Conservation (phyloP, 257 asterid genomes). For the Lantana camara region DNA sequence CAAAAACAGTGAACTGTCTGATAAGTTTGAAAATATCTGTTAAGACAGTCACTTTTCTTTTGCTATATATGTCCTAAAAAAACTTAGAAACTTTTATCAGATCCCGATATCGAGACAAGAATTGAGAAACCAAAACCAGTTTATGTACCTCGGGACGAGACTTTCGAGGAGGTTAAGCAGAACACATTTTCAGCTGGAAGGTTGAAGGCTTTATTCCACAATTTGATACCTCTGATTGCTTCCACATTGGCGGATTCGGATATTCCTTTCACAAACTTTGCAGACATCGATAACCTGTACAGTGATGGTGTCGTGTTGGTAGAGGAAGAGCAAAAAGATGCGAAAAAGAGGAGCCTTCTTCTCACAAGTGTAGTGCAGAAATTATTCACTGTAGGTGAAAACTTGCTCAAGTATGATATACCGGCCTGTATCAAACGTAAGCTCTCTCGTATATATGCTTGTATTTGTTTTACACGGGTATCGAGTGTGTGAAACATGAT, state of each 20-base stretch:
- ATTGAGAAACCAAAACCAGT: constrained; percentile 87
- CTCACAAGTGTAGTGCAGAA: constrained; percentile 38
- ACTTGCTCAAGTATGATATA: constrained; percentile 71
- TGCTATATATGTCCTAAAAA: neutral
- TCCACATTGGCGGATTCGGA: constrained; percentile 71
- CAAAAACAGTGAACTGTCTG: too few species aligned
- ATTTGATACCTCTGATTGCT: constrained; percentile 72
- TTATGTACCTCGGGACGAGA: constrained; percentile 89
- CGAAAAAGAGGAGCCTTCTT: constrained; percentile 29
- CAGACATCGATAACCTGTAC: constrained; percentile 77
- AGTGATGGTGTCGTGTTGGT: constrained; percentile 54
- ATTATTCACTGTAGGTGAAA: constrained; percentile 61
- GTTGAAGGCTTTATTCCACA: constrained; percentile 80
- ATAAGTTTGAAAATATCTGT: too few species aligned
- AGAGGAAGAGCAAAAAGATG: constrained; percentile 38
- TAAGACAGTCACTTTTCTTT: too few species aligned
- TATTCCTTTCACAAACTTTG: constrained; percentile 73
- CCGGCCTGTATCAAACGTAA: constrained; percentile 79
- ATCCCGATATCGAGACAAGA: constrained; percentile 59
- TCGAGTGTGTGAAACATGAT: neutral
- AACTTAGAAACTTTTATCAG: constrained; percentile 37
- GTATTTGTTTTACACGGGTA: neutral
- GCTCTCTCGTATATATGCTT: constrained; percentile 9
- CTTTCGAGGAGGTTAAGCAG: constrained; percentile 86
- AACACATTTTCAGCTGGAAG: constrained; percentile 79